Evolutionary conservation across 2,329 filamentous ascomycete species (phyloP).

Genomic region (Hypoxylon sp.): DNA sequence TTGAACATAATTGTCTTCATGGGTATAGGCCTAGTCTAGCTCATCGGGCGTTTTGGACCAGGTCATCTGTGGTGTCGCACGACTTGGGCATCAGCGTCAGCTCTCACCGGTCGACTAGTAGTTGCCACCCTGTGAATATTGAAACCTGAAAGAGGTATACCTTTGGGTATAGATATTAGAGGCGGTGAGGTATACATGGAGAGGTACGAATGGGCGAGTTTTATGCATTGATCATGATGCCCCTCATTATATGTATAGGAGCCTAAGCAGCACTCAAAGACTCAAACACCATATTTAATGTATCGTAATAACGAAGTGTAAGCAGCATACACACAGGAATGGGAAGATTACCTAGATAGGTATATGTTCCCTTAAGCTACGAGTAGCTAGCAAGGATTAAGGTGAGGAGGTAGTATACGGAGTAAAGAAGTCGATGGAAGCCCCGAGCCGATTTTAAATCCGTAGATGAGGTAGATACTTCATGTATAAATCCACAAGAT

Average conservation of each 20-base stretch:
- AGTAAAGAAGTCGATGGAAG: conserved; percentile 8
- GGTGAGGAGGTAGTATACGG: conserved; percentile 7
- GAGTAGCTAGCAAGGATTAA: neutral
- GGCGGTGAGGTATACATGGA: conserved; percentile 31
- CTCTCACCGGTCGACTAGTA: conserved; percentile 38
- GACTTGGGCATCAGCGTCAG: conserved; percentile 36
- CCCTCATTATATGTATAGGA: conserved; percentile 1
- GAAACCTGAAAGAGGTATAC: conserved; percentile 30
- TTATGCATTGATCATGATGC: conserved; percentile 27
- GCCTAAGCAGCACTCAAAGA: conserved; percentile 12
- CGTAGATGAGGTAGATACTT: neutral
- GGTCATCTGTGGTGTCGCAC: conserved; percentile 23
- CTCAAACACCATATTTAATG: conserved; percentile 10
- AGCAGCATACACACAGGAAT: conserved; percentile 15
- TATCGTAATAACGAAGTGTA: conserved; percentile 13
- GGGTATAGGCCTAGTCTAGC: conserved; percentile 14
- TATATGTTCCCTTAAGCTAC: neutral
- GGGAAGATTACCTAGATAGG: conserved; percentile 14
- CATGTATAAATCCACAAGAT: neutral
- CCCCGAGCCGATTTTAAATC: conserved; percentile 18
- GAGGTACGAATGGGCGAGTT: conserved; percentile 20
- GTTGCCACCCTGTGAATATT: conserved; percentile 35
- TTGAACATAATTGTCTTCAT: conserved; percentile 10
- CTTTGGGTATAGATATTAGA: conserved; percentile 26
- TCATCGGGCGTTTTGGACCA: conserved; percentile 29